Base-by-base conservation (phyloP, 139 green algal species). In the Chlorella sp. region DNA sequence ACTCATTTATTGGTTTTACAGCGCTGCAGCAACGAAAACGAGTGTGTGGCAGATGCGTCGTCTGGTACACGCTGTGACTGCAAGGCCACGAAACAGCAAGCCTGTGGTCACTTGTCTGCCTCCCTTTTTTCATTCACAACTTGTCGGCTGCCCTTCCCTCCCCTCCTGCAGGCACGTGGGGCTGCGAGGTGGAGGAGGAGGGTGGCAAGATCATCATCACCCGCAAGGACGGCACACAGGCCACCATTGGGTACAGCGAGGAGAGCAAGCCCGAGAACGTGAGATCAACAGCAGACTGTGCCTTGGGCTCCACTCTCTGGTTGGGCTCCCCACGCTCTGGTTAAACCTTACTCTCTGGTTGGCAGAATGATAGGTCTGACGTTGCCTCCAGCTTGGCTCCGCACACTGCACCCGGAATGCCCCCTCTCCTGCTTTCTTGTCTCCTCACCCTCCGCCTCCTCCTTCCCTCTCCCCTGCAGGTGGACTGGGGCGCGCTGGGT, bases 161-260 rank as follows among this genome's bases (percentile, higher is more conserved):
- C 42, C 15, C 42, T 30, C 28, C 7, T 2, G 78, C 88, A 91
- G 88, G 94, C 71, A 96, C 93, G 2, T 96, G 93, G 92, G 32
- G 71, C 30, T 91, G 90, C 11, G 89, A 92, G 32, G 89, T 95
- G n/a, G 81, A 68, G 32, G 95, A 92, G 11, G 93, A 93, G 40
- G 94, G 90, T 12, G 83, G 80, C 60, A 90, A 24, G n/a, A 91
- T 96, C 14, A 91, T 96, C 19, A 91, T 97, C 71, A 94, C 77
- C 26, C 39, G 71, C 9, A 68, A 93, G 11, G 91, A 91, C 26
- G 91, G 91, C 81, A 89, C 91, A 19, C 71, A 85, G 40, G 77
- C 86, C 1, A 61, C 81, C 3, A 89, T 97, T 34, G 84, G 89
- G 4, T 98, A 95, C 90, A 94, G 88, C 22, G 84, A 88, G 34